Evolutionary conservation across 2,329 filamentous ascomycete species (phyloP), one percentile per base, ranked within the genome.

Genomic region (Scytalidium lignicola): DNA sequence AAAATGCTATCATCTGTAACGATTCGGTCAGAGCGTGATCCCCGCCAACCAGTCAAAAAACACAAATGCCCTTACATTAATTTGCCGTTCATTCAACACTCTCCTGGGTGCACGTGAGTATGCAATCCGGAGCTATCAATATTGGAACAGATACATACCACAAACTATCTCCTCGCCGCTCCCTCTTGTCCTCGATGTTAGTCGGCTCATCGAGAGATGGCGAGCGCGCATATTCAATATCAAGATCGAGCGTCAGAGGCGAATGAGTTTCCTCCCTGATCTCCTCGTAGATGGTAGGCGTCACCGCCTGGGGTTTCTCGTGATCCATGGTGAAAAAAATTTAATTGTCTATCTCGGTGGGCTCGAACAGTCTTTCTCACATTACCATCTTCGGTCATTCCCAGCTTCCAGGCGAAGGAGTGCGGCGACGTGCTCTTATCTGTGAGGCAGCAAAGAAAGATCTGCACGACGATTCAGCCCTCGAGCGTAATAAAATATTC

Each of bases 1-100:
- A 71, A 48, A 72, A 71, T 23, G 69, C 68, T 52, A 72, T 72
- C 70, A 71, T 72, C 67, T 70, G 52, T 17, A 17, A 15, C 20
- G 19, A 23, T 42, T 41, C 26, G 28, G 13, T 28, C 12, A 19
- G 19, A 10, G 42, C n/a, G 37, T 49, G 20, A 52, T 49, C 46
- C 46, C 56, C 39, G 54, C 49, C n/a, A 45, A 8, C 42, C n/a
- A 19, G 22, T 37, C 26, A 22, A 43, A n/a, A 15, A 20, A 17
- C n/a, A 26, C 40, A n/a, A n/a, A 19, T 44, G 13, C 2, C 52
- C 61, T 52, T 50, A 66, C 64, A 52, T 70, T 72, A 51, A 71
- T 70, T 40, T 72, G 69, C 39, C 68, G 59, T 52, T 71, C 69
- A 39, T 64, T 64, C 43, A 72, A 54, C 5, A 67, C 65, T 58